Evolutionary conservation across 495 filamentous ascomycete species (phyloP).

Genomic region (Evansstolkia leycettana): DNA sequence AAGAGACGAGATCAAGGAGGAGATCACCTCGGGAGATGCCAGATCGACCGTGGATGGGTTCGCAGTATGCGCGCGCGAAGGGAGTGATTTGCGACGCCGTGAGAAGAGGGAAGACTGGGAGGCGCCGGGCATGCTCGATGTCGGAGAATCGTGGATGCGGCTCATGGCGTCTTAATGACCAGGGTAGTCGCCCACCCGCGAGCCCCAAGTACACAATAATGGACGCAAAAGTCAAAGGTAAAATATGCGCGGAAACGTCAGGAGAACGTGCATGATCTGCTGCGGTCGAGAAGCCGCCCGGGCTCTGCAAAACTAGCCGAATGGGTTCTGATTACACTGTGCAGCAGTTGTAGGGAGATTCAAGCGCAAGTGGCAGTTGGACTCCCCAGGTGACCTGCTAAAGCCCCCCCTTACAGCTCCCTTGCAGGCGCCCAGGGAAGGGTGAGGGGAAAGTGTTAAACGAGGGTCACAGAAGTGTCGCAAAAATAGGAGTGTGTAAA

Average conservation of each 20-base stretch:
- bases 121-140: constrained; percentile 16
- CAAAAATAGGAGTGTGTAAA: constrained; percentile 1
- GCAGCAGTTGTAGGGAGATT: constrained; percentile 1
- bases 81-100: constrained; percentile 29
- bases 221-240: constrained; percentile 7
- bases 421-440: constrained; percentile 7
- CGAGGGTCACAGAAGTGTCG: no score
- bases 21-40: constrained; percentile 86
- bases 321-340: constrained; percentile 13
- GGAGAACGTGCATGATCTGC: constrained; percentile 16
- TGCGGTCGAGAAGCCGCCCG: constrained; percentile 3
- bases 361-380: constrained; percentile 7
- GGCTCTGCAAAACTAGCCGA: constrained; percentile 7
- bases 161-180: constrained; percentile 20
- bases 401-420: constrained; percentile 1
- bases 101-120: constrained; percentile 17
- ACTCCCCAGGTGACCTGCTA: no score
- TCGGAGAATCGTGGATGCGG: constrained; percentile 14
- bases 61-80: constrained; percentile 15
- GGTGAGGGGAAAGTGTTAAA: neutral
- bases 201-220: constrained; percentile 1
- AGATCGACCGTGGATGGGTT: constrained; percentile 29
- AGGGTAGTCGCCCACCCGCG: constrained; percentile 1
- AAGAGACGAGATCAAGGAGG: constrained; percentile 82
- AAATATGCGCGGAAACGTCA: constrained; percentile 12